A percentile compares a stretch with the other conserved stretches of the same genome.
Conservation (phyloP, 208 protist species). For the Leishmania major region DNA sequence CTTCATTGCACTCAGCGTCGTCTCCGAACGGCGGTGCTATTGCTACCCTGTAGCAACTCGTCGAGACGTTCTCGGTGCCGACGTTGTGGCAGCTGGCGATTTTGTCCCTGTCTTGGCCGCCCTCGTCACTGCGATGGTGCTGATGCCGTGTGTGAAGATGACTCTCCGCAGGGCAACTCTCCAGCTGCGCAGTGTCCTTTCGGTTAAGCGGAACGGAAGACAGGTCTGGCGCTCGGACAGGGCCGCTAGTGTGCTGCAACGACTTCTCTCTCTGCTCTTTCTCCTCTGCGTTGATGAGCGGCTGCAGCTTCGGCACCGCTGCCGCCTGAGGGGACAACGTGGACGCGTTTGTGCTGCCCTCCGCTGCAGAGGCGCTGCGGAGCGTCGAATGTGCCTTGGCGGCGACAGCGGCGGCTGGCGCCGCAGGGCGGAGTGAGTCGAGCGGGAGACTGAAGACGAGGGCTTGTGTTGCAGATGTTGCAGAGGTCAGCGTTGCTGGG, state of each 20-base stretch:
- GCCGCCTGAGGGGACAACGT: too few species aligned
- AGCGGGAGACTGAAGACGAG: not conserved
- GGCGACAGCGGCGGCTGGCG: too few species aligned
- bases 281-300: not conserved
- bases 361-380: not conserved
- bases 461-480: not conserved
- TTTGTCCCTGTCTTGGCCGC: constrained; percentile 2
- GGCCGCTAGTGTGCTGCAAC: not conserved
- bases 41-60: not conserved
- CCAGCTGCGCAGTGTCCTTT: not conserved
- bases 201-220: not conserved
- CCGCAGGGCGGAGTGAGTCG: not conserved
- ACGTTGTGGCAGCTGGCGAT: too few species aligned
- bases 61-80: not conserved
- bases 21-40: not conserved
- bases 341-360: not conserved
- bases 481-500: not conserved
- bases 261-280: not conserved
- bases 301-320: not conserved
- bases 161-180: not conserved
- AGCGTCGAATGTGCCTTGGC: not conserved
- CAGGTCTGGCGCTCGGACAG: not conserved
- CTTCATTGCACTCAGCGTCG: constrained; percentile 55
- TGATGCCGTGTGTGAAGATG: not conserved
- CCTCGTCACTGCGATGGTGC: not conserved